Base-by-base conservation (phyloP, 2,329 filamentous ascomycete genomes). In the Phialophora verrucosa region DNA sequence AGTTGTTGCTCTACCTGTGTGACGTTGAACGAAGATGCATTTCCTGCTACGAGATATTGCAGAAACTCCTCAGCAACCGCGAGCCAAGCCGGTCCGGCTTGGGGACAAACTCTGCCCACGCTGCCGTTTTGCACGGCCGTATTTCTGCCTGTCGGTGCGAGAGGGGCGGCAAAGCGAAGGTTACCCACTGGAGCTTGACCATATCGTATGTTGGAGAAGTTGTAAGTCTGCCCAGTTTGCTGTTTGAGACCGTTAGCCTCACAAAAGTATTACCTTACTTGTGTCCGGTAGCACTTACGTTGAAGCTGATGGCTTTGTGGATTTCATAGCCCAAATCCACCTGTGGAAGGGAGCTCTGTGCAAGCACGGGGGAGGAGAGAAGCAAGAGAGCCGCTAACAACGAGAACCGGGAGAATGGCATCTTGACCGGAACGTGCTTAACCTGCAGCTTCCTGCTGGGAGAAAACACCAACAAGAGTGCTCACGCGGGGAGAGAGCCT, bases 141-240 rank as follows among this genome's bases (percentile, higher is more conserved):
- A 35, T 83, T 78, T 70, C 84, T 80, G 53, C 75, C 70, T 7
- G 74, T 74, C 3, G 83, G 82, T 10, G 76, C 69, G 25, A 77
- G 75, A 2, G 85, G 84, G 32, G 81, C 79, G 20, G 78, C 78
- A 69, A 85, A 87, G 27, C 85, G 78, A 53, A 85, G 73, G 14
- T 84, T 71, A 10, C 82, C 84, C 2, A 83, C 67, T 1, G 85
- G 85, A 14, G 85, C 80, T 29, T 82, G 82, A 5, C 83, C 85
- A 73, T 83, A 87, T 51, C 84, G 81, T 67, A 87, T 85, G 70
- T 87, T 86, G 60, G 76, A 81, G 75, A 87, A 87, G 67, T 82
- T 84, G 74, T 85, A 86, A 68, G 82, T 77, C 25, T 76, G 74
- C n/a, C 74, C 74, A 0, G 80, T 75, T 65, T 76, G 72, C 79